Percentiles rank a stretch among this genome's conserved stretches.
Conservation (phyloP, 1,284 basidiomycete species). For the Melampsora abietis-canadensis region DNA sequence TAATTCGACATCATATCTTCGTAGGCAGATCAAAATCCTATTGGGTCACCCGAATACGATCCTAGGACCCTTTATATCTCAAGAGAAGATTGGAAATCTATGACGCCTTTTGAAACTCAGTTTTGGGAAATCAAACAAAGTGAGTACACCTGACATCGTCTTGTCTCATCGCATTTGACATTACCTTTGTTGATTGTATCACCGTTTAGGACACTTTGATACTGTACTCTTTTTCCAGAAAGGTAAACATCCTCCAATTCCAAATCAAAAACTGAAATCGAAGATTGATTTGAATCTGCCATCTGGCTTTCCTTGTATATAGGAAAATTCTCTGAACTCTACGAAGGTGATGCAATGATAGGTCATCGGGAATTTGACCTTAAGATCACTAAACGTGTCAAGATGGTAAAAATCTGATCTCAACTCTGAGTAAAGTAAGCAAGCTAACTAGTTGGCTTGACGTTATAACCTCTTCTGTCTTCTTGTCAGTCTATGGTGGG, state of each 20-base stretch:
- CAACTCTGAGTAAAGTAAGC: neutral
- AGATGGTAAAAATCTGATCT: constrained; percentile 90
- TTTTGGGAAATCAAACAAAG: constrained; percentile 44
- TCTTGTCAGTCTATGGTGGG: constrained; percentile 63
- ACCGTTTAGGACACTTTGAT: constrained; percentile 45
- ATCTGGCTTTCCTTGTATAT: neutral
- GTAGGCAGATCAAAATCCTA: constrained; percentile 76
- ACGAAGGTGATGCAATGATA: constrained; percentile 54
- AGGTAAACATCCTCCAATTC: constrained; percentile 2
- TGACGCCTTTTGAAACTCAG: constrained; percentile 54
- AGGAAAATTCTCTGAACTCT: constrained; percentile 45
- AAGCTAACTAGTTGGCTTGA: constrained; percentile 7
- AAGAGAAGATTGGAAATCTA: constrained; percentile 69
- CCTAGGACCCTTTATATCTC: constrained; percentile 84
- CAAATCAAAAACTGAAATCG: neutral
- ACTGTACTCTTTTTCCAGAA: constrained; percentile 41
- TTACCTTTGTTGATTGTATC: neutral
- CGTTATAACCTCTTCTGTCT: neutral
- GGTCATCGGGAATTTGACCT: constrained; percentile 54
- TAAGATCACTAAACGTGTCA: constrained; percentile 75
- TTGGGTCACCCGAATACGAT: constrained; percentile 84
- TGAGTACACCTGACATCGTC: neutral
- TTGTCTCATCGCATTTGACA: neutral
- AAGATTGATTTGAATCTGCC: neutral
- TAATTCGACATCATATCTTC: constrained; percentile 3